Percentiles rank a stretch among this genome's conserved stretches.
Conservation (phyloP, 306 rosid species). For the Castanea crenata region DNA sequence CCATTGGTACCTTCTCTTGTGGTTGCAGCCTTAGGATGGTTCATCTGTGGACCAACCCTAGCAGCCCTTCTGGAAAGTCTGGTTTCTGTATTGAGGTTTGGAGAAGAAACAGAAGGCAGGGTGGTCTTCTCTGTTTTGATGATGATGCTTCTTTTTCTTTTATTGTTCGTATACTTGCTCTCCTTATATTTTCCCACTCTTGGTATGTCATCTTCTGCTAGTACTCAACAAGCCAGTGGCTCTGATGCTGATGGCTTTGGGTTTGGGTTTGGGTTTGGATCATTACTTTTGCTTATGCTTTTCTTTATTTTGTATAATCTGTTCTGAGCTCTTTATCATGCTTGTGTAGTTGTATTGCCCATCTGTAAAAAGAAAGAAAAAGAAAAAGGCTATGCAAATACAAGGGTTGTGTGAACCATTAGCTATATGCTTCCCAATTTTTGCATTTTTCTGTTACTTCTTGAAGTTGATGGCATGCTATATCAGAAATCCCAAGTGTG, state of each 20-base stretch:
- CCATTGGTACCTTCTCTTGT: slow-evolving; percentile 59
- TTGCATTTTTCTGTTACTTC: too few species aligned
- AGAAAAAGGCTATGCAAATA: too few species aligned
- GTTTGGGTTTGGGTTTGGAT: slow-evolving; percentile 31
- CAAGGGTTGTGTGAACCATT: too few species aligned
- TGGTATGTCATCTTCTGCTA: slow-evolving; percentile 13
- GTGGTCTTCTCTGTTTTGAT: slow-evolving; percentile 11
- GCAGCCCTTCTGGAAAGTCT: slow-evolving; percentile 33
- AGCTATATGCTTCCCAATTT: too few species aligned
- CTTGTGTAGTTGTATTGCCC: background rate
- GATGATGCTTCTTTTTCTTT: slow-evolving; percentile 29
- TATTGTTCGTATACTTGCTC: slow-evolving; percentile 14
- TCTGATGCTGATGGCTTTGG: slow-evolving; percentile 32
- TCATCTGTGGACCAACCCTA: slow-evolving; percentile 46
- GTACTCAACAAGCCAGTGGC: slow-evolving; percentile 3
- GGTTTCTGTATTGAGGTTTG: slow-evolving; percentile 22
- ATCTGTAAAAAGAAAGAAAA: too few species aligned
- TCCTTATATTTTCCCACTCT: slow-evolving; percentile 23
- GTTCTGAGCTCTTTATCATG: background rate
- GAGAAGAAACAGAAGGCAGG: slow-evolving; percentile 15
- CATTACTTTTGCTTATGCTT: slow-evolving; percentile 29
- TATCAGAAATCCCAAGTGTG: too few species aligned
- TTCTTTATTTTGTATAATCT: slow-evolving; percentile 34
- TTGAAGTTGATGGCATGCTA: too few species aligned
- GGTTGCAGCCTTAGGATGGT: slow-evolving; percentile 48